Evolutionary conservation across 148 eudicot species (phyloP), one percentile per base, ranked within the genome.

Genomic region (Talinum fruticosum): DNA sequence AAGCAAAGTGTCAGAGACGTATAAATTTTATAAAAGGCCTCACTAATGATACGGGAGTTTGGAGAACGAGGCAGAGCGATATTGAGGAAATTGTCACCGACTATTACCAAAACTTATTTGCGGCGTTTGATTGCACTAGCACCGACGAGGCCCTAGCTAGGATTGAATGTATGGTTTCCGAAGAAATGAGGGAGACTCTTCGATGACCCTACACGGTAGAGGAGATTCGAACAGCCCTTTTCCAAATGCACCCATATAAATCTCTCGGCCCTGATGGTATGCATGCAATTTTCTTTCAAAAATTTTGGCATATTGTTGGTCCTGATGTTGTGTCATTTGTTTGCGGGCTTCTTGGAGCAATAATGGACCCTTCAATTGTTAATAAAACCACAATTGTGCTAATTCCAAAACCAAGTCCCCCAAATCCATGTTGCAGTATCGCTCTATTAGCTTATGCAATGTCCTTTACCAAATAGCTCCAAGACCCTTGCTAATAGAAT

Each of bases 221-320:
- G n/a, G 62, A 65, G n/a, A 21, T 76, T 0, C 13, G 13, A 3
- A 13, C 5, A 0, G 72, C 61, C 1, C 38, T 76, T 1, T 38
- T 64, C 10, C 57, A 76, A 8, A 76, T 73, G 76, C 76, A 73
- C 12, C 76, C 65, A 6, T 30, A 28, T 6, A 73, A 73, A 28
- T 41, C 66, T 1, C 66, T 66, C 1, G 66, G 76, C 12, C 49
- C 54, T 1, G 77, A 62, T 28, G 73, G 79, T 66, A n/a, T n/a
- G n/a, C n/a, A n/a, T n/a, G n/a, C n/a, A n/a, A n/a, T n/a, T n/a
- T n/a, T n/a, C n/a, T n/a, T 49, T 10, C 73, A 69, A 24, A 77
- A 68, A 10, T 53, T 49, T 1, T 77, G 66, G 79, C 15, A 45
- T 24, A 24, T 66, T 12, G 66, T 77, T 2, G 73, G 72, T 1